phyloP scores from a whole-genome alignment of 139 green algal species.

The Parachlorella kessleri region DNA sequence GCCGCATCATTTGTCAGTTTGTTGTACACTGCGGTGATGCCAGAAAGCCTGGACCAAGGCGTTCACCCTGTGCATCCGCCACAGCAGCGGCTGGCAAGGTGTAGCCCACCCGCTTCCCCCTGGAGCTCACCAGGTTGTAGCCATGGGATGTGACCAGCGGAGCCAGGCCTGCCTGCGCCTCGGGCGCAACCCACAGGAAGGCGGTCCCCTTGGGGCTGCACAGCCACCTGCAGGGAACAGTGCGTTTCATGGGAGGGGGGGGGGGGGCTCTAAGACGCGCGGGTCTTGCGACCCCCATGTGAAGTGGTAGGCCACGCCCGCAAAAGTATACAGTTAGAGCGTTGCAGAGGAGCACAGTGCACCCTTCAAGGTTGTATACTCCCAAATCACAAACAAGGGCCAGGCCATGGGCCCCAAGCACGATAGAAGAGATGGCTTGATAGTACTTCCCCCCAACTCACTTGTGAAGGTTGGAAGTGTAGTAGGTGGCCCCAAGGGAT shows the following conservation, averaged over 20 bases:
- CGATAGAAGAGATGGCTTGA: no score
- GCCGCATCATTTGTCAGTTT: not conserved
- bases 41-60: not conserved
- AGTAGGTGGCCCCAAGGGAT: conserved; percentile 50
- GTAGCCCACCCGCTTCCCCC: no score
- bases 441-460: conserved; percentile 31
- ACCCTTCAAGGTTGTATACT: no score
- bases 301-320: no score
- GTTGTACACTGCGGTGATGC: not conserved
- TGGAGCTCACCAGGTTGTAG: conserved; percentile 27
- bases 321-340: no score
- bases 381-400: no score
- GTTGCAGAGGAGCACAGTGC: no score
- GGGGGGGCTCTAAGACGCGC: not conserved
- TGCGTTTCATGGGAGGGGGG: not conserved
- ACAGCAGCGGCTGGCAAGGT: no score
- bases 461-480: conserved; percentile 68
- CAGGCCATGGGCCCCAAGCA: no score
- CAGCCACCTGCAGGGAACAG: conserved; percentile 12
- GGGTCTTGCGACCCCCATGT: not conserved
- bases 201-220: conserved; percentile 55
- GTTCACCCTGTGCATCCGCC: not conserved
- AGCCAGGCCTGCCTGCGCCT: conserved; percentile 26
- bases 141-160: conserved; percentile 54
- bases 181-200: conserved; percentile 50